Conservation (phyloP, 352 stramenopile genomes). For the Phytophthora pistaciae region DNA sequence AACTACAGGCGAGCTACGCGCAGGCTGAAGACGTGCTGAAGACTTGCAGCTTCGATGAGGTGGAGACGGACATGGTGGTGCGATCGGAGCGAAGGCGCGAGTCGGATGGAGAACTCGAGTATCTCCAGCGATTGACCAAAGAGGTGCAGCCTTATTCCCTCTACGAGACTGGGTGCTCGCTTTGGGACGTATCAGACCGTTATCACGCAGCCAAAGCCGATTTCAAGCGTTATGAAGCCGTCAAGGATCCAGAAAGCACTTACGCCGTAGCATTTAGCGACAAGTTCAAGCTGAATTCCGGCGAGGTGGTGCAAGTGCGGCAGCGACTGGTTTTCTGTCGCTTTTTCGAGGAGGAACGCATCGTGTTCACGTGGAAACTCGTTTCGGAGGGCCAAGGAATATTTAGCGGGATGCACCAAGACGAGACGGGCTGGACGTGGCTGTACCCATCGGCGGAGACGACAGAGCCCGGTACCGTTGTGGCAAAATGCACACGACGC, state of each 20-base stretch:
- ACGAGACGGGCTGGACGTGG: too few species aligned
- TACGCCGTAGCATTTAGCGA: background rate
- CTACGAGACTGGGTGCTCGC: background rate
- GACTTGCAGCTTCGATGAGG: background rate
- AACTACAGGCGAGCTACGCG: slow-evolving; percentile 10
- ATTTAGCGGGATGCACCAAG: too few species aligned
- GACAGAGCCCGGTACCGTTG: too few species aligned
- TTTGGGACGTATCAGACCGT: background rate
- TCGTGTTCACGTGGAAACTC: too few species aligned
- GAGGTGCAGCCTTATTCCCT: background rate
- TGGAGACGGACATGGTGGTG: background rate
- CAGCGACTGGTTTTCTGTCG: background rate
- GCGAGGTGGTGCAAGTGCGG: background rate
- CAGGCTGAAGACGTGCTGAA: slow-evolving; percentile 6
- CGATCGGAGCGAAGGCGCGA: background rate
- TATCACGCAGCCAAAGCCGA: too few species aligned
- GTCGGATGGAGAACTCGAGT: background rate
- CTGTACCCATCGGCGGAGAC: too few species aligned
- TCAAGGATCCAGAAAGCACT: background rate
- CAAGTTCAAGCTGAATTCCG: background rate
- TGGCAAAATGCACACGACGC: too few species aligned
- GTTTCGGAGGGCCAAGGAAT: too few species aligned
- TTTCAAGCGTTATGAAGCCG: background rate
- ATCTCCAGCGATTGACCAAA: background rate
- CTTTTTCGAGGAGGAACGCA: background rate